Conservation (phyloP, 495 filamentous ascomycete species). For the Penicillium coffeae region DNA sequence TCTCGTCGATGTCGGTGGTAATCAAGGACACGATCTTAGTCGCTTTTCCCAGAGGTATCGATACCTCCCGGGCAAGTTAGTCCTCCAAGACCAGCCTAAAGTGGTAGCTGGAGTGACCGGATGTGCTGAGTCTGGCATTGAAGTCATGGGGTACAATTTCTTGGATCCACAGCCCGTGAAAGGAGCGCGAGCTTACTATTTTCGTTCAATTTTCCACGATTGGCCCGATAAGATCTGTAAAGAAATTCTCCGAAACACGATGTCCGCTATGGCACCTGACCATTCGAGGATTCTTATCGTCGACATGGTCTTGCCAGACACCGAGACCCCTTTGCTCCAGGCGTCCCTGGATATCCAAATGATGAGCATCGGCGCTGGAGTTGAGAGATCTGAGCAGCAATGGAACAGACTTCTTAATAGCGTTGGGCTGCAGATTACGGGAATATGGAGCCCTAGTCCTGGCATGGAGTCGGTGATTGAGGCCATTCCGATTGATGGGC, state of each 20-base stretch:
- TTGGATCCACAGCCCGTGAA: constrained; percentile 32
- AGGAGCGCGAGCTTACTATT: constrained; percentile 38
- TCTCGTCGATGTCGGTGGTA: constrained; percentile 41
- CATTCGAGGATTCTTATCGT: constrained; percentile 38
- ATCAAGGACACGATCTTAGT: constrained; percentile 37
- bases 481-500: constrained; percentile 14
- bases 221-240: constrained; percentile 41
- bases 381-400: constrained; percentile 36
- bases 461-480: constrained; percentile 39
- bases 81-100: constrained; percentile 35
- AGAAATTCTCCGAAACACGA: constrained; percentile 33
- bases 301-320: constrained; percentile 39
- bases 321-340: constrained; percentile 27
- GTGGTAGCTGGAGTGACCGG: constrained; percentile 18
- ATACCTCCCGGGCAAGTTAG: constrained; percentile 18
- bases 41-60: constrained; percentile 20
- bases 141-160: constrained; percentile 34
- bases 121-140: constrained; percentile 13
- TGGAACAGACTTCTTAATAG: constrained; percentile 32
- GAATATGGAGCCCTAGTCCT: constrained; percentile 30
- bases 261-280: constrained; percentile 32
- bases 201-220: constrained; percentile 45
- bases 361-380: constrained; percentile 41
- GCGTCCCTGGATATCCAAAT: constrained; percentile 43
- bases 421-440: constrained; percentile 31